Percentiles rank a stretch among this genome's conserved stretches.
Evolutionary conservation across 2,329 filamentous ascomycete species (phyloP).

Genomic region (Fusarium hainanense): DNA sequence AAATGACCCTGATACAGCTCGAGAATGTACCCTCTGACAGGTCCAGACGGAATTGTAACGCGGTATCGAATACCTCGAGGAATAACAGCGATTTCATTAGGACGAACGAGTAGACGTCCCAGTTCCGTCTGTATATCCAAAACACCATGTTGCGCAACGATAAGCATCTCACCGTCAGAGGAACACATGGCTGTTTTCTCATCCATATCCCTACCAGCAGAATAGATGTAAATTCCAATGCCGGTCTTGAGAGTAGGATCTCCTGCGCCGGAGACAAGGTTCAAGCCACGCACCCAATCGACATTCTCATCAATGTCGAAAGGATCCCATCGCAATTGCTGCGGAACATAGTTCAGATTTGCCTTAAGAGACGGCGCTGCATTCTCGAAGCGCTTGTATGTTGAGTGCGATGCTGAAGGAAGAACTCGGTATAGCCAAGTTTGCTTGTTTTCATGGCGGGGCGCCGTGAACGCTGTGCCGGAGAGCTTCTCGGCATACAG

Average conservation of each 20-base stretch:
- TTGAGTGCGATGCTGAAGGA: constrained; percentile 69
- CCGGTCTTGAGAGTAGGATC: constrained; percentile 83
- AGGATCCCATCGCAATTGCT: constrained; percentile 84
- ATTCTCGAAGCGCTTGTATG: constrained; percentile 50
- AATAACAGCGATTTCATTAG: constrained; percentile 80
- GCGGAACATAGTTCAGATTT: constrained; percentile 62
- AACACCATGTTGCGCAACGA: constrained; percentile 79
- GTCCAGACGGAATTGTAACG: constrained; percentile 69
- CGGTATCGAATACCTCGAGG: constrained; percentile 79
- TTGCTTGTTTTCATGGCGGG: constrained; percentile 74
- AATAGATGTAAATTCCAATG: constrained; percentile 84
- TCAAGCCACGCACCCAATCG: constrained; percentile 68
- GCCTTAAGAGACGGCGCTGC: constrained; percentile 33
- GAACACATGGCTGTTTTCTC: constrained; percentile 81
- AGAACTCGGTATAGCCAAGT: constrained; percentile 78
- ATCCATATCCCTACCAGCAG: constrained; percentile 80
- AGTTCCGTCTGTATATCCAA: constrained; percentile 83
- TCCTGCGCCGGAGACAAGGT: constrained; percentile 81
- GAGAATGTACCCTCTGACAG: constrained; percentile 77
- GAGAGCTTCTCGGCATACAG: constrained; percentile 85
- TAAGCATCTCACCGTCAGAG: constrained; percentile 81
- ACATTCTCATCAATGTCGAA: constrained; percentile 75
- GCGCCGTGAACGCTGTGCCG: constrained; percentile 77
- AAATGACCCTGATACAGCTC: constrained; percentile 80
- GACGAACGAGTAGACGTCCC: constrained; percentile 77